phyloP scores from a whole-genome alignment of 177 flowering plant genomes.

The Tripterygium wilfordii region DNA sequence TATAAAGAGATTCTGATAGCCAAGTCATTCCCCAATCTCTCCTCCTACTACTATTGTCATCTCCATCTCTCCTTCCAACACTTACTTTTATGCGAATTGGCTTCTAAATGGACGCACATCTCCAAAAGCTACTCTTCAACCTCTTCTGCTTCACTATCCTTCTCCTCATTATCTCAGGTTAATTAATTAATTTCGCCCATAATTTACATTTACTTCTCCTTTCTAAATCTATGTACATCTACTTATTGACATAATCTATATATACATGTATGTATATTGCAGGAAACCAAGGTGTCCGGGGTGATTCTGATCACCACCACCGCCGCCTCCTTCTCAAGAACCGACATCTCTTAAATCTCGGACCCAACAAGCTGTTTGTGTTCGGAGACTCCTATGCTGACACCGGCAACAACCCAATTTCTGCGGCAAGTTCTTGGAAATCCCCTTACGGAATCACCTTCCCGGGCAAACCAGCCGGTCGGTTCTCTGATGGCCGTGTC shows the following conservation, averaged over 20 bases:
- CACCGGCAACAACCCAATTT: slow-evolving; percentile 57
- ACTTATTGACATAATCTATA: too few species aligned
- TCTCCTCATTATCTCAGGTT: slow-evolving; percentile 15
- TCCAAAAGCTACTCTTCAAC: neutral
- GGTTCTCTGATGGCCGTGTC: slow-evolving; percentile 89
- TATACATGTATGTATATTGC: neutral
- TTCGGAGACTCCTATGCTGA: slow-evolving; percentile 94
- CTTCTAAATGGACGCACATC: slow-evolving; percentile 1
- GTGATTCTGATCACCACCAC: slow-evolving; percentile 3
- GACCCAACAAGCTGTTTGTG: slow-evolving; percentile 53
- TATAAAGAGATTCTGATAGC: too few species aligned
- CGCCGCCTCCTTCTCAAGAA: slow-evolving; percentile 11
- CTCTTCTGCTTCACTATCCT: slow-evolving; percentile 6
- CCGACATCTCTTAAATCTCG: neutral
- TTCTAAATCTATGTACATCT: too few species aligned
- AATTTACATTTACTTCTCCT: too few species aligned
- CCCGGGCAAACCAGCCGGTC: slow-evolving; percentile 85
- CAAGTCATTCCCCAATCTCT: too few species aligned
- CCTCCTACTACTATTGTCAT: too few species aligned
- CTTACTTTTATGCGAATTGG: too few species aligned
- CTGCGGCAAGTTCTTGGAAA: slow-evolving; percentile 48
- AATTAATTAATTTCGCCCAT: too few species aligned
- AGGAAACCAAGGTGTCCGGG: slow-evolving; percentile 14
- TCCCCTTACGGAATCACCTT: slow-evolving; percentile 80
- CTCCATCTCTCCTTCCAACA: too few species aligned